Conservation (phyloP, 805 yeast genomes). For the Suhomyces sp. region DNA sequence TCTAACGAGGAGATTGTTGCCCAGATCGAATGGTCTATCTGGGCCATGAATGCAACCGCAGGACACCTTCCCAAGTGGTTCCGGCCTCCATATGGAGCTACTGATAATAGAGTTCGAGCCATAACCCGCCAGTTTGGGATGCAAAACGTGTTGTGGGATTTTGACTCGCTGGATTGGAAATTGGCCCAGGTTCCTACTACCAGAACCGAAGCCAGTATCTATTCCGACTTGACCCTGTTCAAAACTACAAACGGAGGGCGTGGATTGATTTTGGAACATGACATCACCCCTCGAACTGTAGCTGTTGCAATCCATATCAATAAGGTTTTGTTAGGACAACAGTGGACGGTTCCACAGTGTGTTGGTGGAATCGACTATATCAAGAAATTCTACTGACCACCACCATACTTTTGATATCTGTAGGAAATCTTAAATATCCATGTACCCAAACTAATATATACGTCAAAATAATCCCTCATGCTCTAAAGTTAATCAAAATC, state of each 20-base stretch:
- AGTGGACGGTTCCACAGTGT: constrained; percentile 77
- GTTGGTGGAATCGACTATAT: constrained; percentile 67
- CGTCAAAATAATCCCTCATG: too few species aligned
- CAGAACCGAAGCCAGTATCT: constrained; percentile 53
- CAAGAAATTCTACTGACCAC: too few species aligned
- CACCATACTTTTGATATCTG: too few species aligned
- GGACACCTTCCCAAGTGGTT: constrained; percentile 87
- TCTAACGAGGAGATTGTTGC: constrained; percentile 82
- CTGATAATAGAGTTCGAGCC: constrained; percentile 80
- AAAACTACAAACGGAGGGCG: constrained; percentile 20
- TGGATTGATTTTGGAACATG: constrained; percentile 88
- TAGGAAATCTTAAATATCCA: too few species aligned
- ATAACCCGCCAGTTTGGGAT: constrained; percentile 83
- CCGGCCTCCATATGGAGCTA: constrained; percentile 95
- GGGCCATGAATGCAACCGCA: constrained; percentile 97
- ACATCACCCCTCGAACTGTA: constrained; percentile 65
- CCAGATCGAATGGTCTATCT: constrained; percentile 89
- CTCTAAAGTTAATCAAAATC: too few species aligned
- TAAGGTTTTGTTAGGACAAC: constrained; percentile 53
- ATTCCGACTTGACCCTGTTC: constrained; percentile 58
- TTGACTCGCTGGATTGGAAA: constrained; percentile 90
- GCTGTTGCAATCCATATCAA: constrained; percentile 61
- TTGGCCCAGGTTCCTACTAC: constrained; percentile 42
- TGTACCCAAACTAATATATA: too few species aligned
- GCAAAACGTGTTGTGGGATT: constrained; percentile 88